A percentile compares a stretch with the other conserved stretches of the same genome.
phyloP scores from a whole-genome alignment of 306 rosid genomes.

The Glycine soja region DNA sequence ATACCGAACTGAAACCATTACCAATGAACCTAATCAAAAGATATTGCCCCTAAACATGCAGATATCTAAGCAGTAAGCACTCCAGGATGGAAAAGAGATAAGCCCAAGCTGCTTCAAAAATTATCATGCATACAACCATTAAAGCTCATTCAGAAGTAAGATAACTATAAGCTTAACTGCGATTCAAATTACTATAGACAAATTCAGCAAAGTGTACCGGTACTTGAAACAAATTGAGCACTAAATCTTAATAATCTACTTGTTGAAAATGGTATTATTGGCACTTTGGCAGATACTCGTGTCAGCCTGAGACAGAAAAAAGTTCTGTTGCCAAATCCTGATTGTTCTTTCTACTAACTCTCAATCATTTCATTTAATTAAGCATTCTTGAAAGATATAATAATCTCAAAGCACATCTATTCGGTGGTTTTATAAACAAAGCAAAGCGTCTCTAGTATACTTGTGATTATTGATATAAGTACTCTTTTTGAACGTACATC shows the following conservation, averaged over 20 bases:
- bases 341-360: too few relatives aligned
- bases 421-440: too few relatives aligned
- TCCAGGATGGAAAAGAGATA: slow-evolving; percentile 11
- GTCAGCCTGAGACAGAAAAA: too few relatives aligned
- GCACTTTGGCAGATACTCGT: too few relatives aligned
- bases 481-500: slow-evolving; percentile 70
- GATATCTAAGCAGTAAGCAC: slow-evolving; percentile 15
- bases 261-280: too few relatives aligned
- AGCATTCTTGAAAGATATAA: too few relatives aligned
- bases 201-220: background rate
- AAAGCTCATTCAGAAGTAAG: slow-evolving; percentile 31
- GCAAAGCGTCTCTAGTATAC: too few relatives aligned
- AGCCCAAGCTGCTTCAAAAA: slow-evolving; percentile 18
- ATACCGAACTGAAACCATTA: slow-evolving; percentile 19
- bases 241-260: too few relatives aligned
- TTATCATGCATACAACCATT: slow-evolving; percentile 12
- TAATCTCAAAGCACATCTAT: too few relatives aligned
- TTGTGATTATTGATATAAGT: slow-evolving; percentile 31
- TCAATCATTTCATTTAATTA: too few relatives aligned
- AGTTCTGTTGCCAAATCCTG: too few relatives aligned
- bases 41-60: slow-evolving; percentile 31
- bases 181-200: slow-evolving; percentile 13
- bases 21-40: slow-evolving; percentile 21
- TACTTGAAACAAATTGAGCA: too few relatives aligned
- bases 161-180: slow-evolving; percentile 13